These are phyloP conservation scores for Sporisorium exsertum DNA, from an alignment of 1,284 basidiomycete genomes.

Conservation along the genomic window DNA sequence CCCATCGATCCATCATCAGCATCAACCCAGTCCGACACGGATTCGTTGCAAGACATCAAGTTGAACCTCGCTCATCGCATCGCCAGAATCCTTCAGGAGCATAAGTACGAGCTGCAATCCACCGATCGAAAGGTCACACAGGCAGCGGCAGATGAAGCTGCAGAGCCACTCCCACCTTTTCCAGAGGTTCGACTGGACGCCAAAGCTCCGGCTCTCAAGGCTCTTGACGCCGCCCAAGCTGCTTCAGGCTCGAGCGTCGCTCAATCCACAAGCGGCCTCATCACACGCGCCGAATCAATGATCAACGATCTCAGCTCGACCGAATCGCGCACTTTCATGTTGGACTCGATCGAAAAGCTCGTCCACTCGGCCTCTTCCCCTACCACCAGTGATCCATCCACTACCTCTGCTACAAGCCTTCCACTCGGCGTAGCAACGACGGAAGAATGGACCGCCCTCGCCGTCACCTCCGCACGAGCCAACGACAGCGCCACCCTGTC, in stretches of 20 bases:
- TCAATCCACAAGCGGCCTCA: conserved; percentile 4
- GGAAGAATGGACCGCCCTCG: conserved; percentile 58
- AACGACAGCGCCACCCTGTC: conserved; percentile 27
- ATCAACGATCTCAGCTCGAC: conserved; percentile 24
- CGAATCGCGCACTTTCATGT: conserved; percentile 34
- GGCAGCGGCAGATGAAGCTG: neutral
- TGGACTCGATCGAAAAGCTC: conserved; percentile 38
- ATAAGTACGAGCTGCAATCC: conserved; percentile 29
- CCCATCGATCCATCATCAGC: neutral
- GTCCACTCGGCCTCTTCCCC: conserved; percentile 6
- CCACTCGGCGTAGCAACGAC: conserved; percentile 44
- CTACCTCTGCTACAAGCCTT: neutral
- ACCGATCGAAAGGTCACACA: neutral
- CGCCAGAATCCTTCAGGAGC: conserved; percentile 29
- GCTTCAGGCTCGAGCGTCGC: neutral
- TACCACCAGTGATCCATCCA: neutral
- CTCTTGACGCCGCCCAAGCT: neutral
- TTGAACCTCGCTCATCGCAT: conserved; percentile 40
- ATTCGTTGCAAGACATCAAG: conserved; percentile 35
- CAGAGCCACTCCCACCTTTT: conserved; percentile 5
- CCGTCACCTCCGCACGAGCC: conserved; percentile 46
- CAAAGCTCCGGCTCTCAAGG: conserved; percentile 1
- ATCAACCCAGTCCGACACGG: neutral
- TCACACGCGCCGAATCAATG: conserved; percentile 32
- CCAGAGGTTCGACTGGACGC: conserved; percentile 17